Conservation (phyloP, 441 rosid genomes). For the Pelargonium citronellum region DNA sequence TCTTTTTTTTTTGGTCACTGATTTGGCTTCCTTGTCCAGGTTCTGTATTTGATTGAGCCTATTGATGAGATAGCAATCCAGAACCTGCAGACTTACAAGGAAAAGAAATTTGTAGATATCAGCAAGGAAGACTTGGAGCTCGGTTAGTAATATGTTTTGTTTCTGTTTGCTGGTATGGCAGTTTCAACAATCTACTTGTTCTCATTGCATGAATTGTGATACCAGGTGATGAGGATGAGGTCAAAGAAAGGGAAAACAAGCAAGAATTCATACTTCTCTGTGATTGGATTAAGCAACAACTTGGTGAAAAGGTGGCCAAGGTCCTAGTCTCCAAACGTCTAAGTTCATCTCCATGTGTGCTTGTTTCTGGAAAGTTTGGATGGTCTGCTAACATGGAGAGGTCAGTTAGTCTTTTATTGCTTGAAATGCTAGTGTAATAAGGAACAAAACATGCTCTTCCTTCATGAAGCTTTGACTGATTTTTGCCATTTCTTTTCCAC, state of each 20-base stretch:
- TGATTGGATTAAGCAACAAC: conserved; percentile 95
- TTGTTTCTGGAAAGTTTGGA: conserved; percentile 95
- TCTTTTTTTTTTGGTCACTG: too few relatives aligned
- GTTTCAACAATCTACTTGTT: too few relatives aligned
- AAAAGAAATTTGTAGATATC: conserved; percentile 92
- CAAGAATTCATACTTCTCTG: conserved; percentile 76
- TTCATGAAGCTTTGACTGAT: background rate
- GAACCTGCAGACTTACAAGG: conserved; percentile 90
- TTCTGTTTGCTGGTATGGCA: too few relatives aligned
- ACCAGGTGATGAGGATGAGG: conserved; percentile 90
- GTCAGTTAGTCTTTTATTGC: conserved; percentile 23
- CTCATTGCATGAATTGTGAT: too few relatives aligned
- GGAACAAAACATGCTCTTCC: too few relatives aligned
- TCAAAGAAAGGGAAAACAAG: conserved; percentile 66
- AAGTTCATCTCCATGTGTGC: conserved; percentile 91
- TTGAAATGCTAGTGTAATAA: too few relatives aligned
- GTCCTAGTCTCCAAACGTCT: conserved; percentile 87
- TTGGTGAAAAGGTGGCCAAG: conserved; percentile 89
- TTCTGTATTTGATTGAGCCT: conserved; percentile 89
- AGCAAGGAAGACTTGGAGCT: conserved; percentile 95
- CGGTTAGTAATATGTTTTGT: too few relatives aligned
- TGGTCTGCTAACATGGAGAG: conserved; percentile 99
- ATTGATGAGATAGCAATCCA: conserved; percentile 95
- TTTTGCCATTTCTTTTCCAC: background rate
- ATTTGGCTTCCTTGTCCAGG: too few relatives aligned